Base-by-base conservation (phyloP, 1,139 yeast species). In the Kodamaea fungicola region DNA sequence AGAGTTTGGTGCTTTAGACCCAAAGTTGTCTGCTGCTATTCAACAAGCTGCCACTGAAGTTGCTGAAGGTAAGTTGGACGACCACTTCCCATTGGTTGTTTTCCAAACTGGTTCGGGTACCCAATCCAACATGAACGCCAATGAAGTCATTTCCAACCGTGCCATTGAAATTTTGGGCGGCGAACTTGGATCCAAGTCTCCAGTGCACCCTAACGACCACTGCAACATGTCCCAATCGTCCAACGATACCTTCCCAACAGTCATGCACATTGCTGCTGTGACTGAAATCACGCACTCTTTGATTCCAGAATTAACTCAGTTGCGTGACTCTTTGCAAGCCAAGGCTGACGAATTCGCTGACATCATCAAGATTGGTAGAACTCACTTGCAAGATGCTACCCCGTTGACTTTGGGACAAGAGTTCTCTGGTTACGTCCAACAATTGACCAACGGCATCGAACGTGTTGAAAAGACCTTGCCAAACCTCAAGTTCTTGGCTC, bases 31-130 rank as follows among this genome's bases (percentile, higher is more conserved):
- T 10, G 69, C 68, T 34, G 96, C 96, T 40, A 92, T 92, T 58
- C 83, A 86, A 67, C 75, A 81, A 60, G 98, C 98, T 39, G 97
- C 98, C 40, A 83, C 88, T 52, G 98, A 92, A 66, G 97, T 92
- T 33, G 74, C 86, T 39, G 87, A 83, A 52, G 98, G 98, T 50
- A 86, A 89, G 64, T 78, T 92, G 60, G 78, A 82, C 48, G 96
- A 84, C 50, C 96, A 94, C 63, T 92, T 92, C 82, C 98, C 98
- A 42, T 76, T 92, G 62, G 98, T 92, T 45, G 97, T 92, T 34
- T 92, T 87, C 82, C 98, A 92, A 73, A 92, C 98, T 42, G 98
- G 98, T 42, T 87, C 96, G 12, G 98, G 98, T 62, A 92, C 98
- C 44, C 98, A 92, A 70, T 83, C 95, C 48, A 92, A 92, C 75